Evolutionary conservation across 768 basidiomycete genomes (phyloP), one percentile per base, ranked within the genome.

Genomic region (Boletus reticuloceps): DNA sequence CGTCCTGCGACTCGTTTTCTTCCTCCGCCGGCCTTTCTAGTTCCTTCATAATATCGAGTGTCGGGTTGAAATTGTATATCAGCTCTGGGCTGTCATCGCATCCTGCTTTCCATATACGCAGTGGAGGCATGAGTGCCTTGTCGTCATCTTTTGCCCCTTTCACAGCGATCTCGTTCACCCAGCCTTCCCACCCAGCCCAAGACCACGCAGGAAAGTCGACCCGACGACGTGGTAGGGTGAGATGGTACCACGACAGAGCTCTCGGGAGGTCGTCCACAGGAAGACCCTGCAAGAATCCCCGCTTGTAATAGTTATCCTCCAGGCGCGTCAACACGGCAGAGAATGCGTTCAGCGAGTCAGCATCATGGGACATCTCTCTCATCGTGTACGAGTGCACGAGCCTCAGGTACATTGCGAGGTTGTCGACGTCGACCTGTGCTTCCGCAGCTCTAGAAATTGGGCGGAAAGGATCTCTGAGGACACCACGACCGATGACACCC

Each of bases 241-340:
- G n/a, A 29, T 56, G 55, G 22, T 43, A 39, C 62, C 63, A 64
- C 17, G 50, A 11, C 34, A 62, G 7, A 1, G 53, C 63, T 3
- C 55, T 59, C 4, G 58, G 49, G 10, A 59, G 44, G 39, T 60
- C 47, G 5, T 62, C 16, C 9, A 48, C 16, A 2, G 60, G 51
- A 31, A 61, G 53, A 32, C 61, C 61, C 8, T 62, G 44, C 41
- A 62, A 9, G n/a, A 61, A 64, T 25, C 62, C 59, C 3, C 5
- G n/a, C 31, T 50, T 10, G 42, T 59, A 56, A 39, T 39, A 4
- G 10, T 10, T 46, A 10, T 47, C 50, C 19, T 22, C 12, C 9
- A 60, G n/a, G 37, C 52, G 42, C n/a, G 47, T 45, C 38, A 61
- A 49, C 12, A 64, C 5, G 31, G 59, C 56, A 5, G 59, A 60